Base-by-base conservation (phyloP, 768 basidiomycete genomes). In the Chlorophyllum brunneum region DNA sequence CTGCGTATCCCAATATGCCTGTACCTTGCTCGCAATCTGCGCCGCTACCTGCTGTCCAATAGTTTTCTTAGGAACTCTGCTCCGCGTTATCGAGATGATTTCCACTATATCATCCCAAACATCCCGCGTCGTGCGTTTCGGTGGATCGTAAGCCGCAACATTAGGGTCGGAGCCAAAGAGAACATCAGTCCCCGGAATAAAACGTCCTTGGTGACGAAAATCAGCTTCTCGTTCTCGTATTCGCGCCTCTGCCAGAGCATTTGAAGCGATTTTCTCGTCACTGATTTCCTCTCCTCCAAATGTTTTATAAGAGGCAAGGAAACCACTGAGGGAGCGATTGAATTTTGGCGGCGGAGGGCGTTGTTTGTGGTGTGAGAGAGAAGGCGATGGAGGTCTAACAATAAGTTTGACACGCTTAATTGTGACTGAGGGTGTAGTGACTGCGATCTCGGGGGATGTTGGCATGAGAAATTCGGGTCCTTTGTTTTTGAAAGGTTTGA, bases 1-100 rank as follows among this genome's bases (percentile, higher is more conserved):
- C 45, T 82, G 74, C 26, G 70, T 73, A 58, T 88, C 90, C 82
- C 90, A 97, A 65, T 95, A 86, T 18, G 67, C 76, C 56, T 81
- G 78, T 15, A 98, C 68, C 58, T 80, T 80, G 29, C 70, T 72
- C 2, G 89, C 85, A 51, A 93, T 76, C 75, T 84, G 62, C 56
- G 70, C 63, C 67, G 74, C 65, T 55, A 77, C 65, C 62, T 79
- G 57, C 56, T 57, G 64, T 0, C 73, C 73, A 6, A 64, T 54
- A 5, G 67, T 58, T 46, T 66, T 63, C 55, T 64, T 70, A 9
- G 57, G 58, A 53, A 61, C 66, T 13, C 52, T 36, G 37, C 61
- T 63, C 15, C 63, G 57, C 27, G 55, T 55, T 0, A 61, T 61
- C 26, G 71, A 61, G 11, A 78, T 73, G 3, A 73, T 71, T 33